A percentile compares a stretch with the other conserved stretches of the same genome.
Evolutionary conservation across 2,329 filamentous ascomycete genomes (phyloP).

Genomic region (Fusarium fracticaudum): DNA sequence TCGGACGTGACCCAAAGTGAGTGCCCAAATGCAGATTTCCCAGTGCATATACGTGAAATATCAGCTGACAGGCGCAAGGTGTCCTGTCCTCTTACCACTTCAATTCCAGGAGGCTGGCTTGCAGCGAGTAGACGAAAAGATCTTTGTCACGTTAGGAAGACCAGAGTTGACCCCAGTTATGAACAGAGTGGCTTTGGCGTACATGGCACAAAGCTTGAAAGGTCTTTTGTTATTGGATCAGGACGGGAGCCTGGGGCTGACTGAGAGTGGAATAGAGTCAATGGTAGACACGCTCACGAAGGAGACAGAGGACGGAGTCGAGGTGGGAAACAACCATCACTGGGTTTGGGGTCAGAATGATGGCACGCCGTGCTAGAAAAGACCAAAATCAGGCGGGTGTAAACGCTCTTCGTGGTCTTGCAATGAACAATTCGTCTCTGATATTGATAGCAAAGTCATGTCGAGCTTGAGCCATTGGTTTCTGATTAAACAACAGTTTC

Average conservation of each 20-base stretch:
- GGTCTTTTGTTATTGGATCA: neutral
- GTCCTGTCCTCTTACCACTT: neutral
- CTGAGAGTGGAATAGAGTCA: neutral
- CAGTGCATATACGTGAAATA: fast-evolving
- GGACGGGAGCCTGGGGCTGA: fast-evolving
- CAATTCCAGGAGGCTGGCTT: fast-evolving
- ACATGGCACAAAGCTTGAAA: fast-evolving
- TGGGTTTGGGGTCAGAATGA: neutral
- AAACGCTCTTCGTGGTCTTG: neutral
- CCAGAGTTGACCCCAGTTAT: fast-evolving
- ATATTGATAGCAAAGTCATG: neutral
- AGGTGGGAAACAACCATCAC: fast-evolving
- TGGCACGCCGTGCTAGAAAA: neutral
- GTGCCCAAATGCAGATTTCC: neutral
- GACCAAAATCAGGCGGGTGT: fast-evolving
- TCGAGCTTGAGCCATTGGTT: fast-evolving
- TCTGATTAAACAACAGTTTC: fast-evolving
- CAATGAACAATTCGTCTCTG: neutral
- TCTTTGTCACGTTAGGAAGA: neutral
- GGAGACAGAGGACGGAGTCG: fast-evolving
- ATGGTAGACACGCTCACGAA: neutral
- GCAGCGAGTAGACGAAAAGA: neutral
- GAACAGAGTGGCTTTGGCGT: fast-evolving
- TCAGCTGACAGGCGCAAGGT: fast-evolving
- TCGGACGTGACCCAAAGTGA: neutral